Conservation (phyloP, 2,329 filamentous ascomycete genomes). For the Byssochlamys sp. region DNA sequence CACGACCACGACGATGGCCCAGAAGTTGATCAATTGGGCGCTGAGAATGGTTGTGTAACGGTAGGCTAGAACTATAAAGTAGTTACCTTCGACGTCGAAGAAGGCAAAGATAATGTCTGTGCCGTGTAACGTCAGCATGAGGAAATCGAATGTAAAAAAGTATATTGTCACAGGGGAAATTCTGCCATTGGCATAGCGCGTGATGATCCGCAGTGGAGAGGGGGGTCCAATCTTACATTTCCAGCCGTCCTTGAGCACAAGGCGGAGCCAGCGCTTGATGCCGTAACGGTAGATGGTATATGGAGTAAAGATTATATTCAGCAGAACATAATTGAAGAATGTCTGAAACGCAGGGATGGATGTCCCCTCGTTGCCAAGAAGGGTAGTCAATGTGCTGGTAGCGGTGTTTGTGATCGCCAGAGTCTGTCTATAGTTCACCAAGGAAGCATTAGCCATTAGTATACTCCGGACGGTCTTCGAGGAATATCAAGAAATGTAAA, state of each 20-base stretch:
- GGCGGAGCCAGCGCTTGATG: slow-evolving; percentile 54
- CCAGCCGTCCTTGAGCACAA: slow-evolving; percentile 69
- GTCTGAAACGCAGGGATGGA: slow-evolving; percentile 92
- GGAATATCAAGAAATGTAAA: slow-evolving; percentile 13
- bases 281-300: slow-evolving; percentile 74
- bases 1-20: slow-evolving; percentile 91
- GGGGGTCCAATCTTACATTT: slow-evolving; percentile 47
- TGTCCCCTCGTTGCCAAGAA: slow-evolving; percentile 59
- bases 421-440: slow-evolving; percentile 49
- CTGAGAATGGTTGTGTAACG: slow-evolving; percentile 83
- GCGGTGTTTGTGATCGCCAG: slow-evolving; percentile 82
- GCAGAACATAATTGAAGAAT: slow-evolving; percentile 83
- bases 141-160: neutral
- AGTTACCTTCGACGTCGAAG: slow-evolving; percentile 92
- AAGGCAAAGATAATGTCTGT: slow-evolving; percentile 75
- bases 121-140: neutral
- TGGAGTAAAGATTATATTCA: slow-evolving; percentile 71
- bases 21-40: slow-evolving; percentile 95
- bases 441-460: slow-evolving; percentile 1
- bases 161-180: neutral
- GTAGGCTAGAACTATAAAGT: slow-evolving; percentile 93
- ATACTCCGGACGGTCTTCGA: neutral
- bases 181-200: neutral
- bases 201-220: neutral
- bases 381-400: slow-evolving; percentile 79